Base-by-base conservation (phyloP, 2,329 filamentous ascomycete species). In the Periconia macrospinosa region DNA sequence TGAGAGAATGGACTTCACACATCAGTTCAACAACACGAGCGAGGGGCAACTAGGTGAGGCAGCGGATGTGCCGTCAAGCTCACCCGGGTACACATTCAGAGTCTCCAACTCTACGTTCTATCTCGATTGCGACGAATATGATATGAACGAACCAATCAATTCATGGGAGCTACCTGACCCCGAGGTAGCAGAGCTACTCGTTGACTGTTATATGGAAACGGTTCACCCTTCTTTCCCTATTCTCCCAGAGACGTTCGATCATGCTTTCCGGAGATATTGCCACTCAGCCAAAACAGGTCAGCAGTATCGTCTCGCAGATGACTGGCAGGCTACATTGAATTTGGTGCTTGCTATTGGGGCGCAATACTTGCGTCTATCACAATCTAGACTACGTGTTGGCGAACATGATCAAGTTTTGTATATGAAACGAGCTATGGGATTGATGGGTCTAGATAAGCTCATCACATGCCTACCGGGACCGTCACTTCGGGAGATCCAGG, bases 331-430 rank as follows among this genome's bases (percentile, higher is more conserved):
- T 8, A 66, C 71, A 13, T 46, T 76, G 15, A 75, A 76, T 48
- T 50, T 76, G 15, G 63, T 76, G 2, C 73, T 76, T 48, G 74
- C 74, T 15, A 71, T 76, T 35, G 73, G 69, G 2, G 63, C 73
- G 17, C 62, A 67, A 43, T 69, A 69, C 50, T 67, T 67, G 5
- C 62, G 67, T 45, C 57, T 73, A 59, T 59, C 54, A 51, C 8
- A 60, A 13, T 6, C 46, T 55, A 9, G 67, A 27, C 23, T 27
- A 8, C 8, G 23, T 27, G 23, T 27, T 27, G 55, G 67, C 27
- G 47, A 47, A 7, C 8, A 27, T 27, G 23, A 73, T 20, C 69
- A 75, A 49, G 14, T 68, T 6, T 42, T 69, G 3, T 75, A 72
- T 49, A 65, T 70, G 41, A 64, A 65, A 23, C 51, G 61, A n/a